Conservation (phyloP, 2,329 filamentous ascomycete species). For the Fusarium sp. region DNA sequence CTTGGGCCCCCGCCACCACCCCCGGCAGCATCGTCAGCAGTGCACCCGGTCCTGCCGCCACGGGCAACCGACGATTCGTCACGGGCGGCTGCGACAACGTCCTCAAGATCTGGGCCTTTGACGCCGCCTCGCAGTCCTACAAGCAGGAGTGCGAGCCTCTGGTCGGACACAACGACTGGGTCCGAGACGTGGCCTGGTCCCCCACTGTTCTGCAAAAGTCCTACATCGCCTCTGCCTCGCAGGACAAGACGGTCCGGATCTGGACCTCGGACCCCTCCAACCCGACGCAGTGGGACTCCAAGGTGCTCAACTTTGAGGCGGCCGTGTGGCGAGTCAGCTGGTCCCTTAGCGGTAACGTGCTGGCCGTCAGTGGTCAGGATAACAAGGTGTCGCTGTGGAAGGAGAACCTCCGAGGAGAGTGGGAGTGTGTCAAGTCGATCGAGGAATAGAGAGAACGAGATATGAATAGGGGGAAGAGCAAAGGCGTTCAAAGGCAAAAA, state of each 20-base stretch:
- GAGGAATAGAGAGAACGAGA: slow-evolving; percentile 81
- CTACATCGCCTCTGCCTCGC: slow-evolving; percentile 94
- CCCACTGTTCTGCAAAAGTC: slow-evolving; percentile 94
- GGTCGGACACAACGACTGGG: slow-evolving; percentile 92
- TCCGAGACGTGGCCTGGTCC: slow-evolving; percentile 96
- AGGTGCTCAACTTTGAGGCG: slow-evolving; percentile 87
- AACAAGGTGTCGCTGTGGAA: slow-evolving; percentile 99
- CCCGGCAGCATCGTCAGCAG: slow-evolving; percentile 88
- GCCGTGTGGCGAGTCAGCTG: slow-evolving; percentile 97
- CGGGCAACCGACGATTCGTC: slow-evolving; percentile 83
- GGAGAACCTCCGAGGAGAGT: slow-evolving; percentile 95
- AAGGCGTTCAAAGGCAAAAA: slow-evolving; percentile 51
- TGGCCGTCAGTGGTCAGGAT: slow-evolving; percentile 92
- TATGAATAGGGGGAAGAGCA: slow-evolving; percentile 36
- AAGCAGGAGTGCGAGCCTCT: slow-evolving; percentile 73
- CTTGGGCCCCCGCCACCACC: slow-evolving; percentile 88
- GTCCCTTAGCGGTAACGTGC: slow-evolving; percentile 95
- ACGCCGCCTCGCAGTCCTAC: slow-evolving; percentile 69
- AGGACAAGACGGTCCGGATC: slow-evolving; percentile 97
- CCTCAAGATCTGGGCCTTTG: slow-evolving; percentile 93
- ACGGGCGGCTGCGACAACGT: slow-evolving; percentile 95
- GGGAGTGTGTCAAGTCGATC: slow-evolving; percentile 97
- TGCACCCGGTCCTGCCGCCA: slow-evolving; percentile 66
- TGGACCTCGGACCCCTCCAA: slow-evolving; percentile 81
- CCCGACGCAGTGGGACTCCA: slow-evolving; percentile 82